Evolutionary conservation across 768 basidiomycete genomes (phyloP).

Genomic region (Dacryopinax primogenitus): DNA sequence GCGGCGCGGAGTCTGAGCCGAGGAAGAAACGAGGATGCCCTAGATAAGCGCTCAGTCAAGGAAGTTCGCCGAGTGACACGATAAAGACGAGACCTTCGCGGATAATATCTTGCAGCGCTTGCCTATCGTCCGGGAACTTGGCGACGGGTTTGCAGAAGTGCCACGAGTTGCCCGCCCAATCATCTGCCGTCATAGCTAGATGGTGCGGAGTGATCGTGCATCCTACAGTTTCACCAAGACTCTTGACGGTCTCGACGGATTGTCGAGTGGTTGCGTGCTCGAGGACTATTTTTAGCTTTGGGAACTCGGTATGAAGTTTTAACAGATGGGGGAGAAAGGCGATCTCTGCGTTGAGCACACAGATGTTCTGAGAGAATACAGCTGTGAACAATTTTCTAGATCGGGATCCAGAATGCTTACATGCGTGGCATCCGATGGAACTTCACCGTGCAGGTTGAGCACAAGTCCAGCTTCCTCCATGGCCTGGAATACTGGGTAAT

Average conservation of each 20-base stretch:
- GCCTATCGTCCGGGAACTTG: constrained; percentile 84
- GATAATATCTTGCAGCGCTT: constrained; percentile 66
- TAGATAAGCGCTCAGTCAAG: constrained; percentile 19
- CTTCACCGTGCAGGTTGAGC: constrained; percentile 91
- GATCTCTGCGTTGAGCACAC: constrained; percentile 86
- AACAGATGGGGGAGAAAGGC: constrained; percentile 78
- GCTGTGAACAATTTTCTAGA: too few relatives aligned
- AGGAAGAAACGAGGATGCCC: constrained; percentile 94
- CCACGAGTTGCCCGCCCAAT: constrained; percentile 91
- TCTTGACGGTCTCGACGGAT: constrained; percentile 75
- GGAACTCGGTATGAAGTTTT: constrained; percentile 71
- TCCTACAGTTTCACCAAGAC: constrained; percentile 66
- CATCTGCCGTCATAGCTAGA: constrained; percentile 83
- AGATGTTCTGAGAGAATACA: constrained; percentile 69
- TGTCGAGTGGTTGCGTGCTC: constrained; percentile 93
- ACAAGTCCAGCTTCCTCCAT: constrained; percentile 94
- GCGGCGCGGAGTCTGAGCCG: constrained; percentile 93
- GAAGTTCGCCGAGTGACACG: neutral
- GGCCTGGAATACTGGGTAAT: constrained; percentile 83
- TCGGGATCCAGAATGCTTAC: constrained; percentile 33
- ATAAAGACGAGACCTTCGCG: constrained; percentile 42
- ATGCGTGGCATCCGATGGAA: constrained; percentile 66
- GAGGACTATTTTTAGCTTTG: constrained; percentile 82
- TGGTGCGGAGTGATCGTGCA: constrained; percentile 98
- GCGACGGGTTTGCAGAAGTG: constrained; percentile 97